phyloP scores from a whole-genome alignment of 345 rosid genomes.

The Gossypium anomalum region DNA sequence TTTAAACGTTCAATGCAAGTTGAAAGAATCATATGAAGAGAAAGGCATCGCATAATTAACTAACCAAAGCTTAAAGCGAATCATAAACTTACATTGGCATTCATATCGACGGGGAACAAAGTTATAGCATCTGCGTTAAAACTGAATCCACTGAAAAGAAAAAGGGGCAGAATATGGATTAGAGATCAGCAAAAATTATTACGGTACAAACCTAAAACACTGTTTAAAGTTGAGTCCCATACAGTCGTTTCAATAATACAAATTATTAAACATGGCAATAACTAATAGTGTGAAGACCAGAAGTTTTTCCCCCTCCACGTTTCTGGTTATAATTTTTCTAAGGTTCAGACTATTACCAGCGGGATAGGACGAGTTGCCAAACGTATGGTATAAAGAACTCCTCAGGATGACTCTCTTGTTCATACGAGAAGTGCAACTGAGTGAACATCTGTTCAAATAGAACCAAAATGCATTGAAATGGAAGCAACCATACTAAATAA shows the following conservation, averaged over 20 bases:
- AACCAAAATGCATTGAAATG: not conserved
- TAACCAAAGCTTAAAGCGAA: not conserved
- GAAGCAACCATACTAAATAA: not conserved
- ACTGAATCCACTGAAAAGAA: conserved; percentile 55
- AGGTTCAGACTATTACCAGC: conserved; percentile 42
- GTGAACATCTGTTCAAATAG: conserved; percentile 72
- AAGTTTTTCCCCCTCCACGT: not conserved
- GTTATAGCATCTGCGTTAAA: conserved; percentile 65
- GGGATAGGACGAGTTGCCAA: conserved; percentile 72
- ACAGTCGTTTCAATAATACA: not conserved
- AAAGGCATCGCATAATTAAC: not conserved
- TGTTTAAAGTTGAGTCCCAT: not conserved
- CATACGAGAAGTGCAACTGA: conserved; percentile 90
- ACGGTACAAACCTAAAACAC: not conserved
- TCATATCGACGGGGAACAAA: conserved; percentile 61
- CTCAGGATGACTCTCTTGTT: conserved; percentile 97
- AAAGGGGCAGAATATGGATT: not conserved
- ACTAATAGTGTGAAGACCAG: not conserved
- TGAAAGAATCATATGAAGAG: not conserved
- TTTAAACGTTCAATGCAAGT: not conserved
- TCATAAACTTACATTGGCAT: conserved; percentile 48
- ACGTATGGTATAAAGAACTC: conserved; percentile 94
- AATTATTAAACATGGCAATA: not conserved
- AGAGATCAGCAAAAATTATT: conserved; percentile 1
- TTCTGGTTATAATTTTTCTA: not conserved